Conservation (phyloP, 768 basidiomycete species). For the Collybia sordida region DNA sequence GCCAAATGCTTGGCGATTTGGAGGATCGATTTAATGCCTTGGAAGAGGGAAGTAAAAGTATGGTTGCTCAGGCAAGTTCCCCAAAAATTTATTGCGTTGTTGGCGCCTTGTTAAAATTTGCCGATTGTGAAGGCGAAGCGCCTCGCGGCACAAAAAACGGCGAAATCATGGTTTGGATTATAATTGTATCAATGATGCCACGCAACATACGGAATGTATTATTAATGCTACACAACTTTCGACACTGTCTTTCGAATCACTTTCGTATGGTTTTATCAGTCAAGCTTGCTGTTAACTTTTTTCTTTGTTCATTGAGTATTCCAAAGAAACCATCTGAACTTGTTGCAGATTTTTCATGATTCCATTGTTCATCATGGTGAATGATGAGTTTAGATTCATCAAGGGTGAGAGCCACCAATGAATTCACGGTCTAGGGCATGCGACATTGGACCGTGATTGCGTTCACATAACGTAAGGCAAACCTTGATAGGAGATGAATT, state of each 20-base stretch:
- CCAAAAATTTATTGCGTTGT: neutral
- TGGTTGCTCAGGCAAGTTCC: conserved; percentile 56
- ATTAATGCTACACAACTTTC: no score
- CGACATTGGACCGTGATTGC: no score
- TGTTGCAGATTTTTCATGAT: conserved; percentile 36
- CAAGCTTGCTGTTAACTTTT: conserved; percentile 37
- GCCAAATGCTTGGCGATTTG: conserved; percentile 61
- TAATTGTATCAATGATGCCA: conserved; percentile 17
- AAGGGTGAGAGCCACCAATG: conserved; percentile 39
- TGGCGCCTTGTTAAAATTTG: neutral
- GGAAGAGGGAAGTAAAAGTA: conserved; percentile 64
- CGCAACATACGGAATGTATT: neutral
- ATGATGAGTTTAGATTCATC: conserved; percentile 35
- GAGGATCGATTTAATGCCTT: conserved; percentile 63
- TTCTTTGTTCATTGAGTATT: conserved; percentile 42
- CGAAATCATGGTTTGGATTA: conserved; percentile 67
- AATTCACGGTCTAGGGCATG: conserved; percentile 32
- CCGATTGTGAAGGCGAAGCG: conserved; percentile 50
- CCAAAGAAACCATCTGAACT: conserved; percentile 42
- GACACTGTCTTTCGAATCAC: neutral
- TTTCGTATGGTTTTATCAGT: conserved; percentile 32
- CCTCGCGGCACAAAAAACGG: conserved; percentile 59
- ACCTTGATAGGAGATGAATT: conserved; percentile 40
- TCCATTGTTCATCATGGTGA: conserved; percentile 44
- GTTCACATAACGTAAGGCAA: conserved; percentile 6